Base-by-base conservation (phyloP, 2,329 filamentous ascomycete species). In the Tolypocladium nubicola region DNA sequence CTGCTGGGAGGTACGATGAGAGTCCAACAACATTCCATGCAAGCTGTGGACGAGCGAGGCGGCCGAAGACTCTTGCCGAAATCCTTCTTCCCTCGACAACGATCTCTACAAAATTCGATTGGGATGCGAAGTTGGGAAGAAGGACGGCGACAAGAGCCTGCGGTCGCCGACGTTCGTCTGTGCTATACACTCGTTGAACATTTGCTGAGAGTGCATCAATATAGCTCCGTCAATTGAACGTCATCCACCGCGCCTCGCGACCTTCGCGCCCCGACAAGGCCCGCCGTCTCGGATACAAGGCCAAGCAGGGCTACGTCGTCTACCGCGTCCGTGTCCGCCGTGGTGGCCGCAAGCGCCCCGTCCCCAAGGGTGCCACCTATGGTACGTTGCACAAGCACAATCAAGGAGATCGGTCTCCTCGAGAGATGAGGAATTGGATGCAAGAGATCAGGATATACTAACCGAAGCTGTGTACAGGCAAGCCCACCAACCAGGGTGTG, bases 221-320 rank as follows among this genome's bases (percentile, higher is more conserved):
- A 93, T 94, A 97, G 93, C 90, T 96, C 79, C 92, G 93, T 84
- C 93, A 97, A 85, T 84, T 97, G 82, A 96, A 97, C 83, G 92
- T 97, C 79, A 94, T 97, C 83, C 94, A 99, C 87, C 93, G 94
- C 78, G 94, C 94, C 75, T 95, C 91, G 73, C 92, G 93, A 73
- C 94, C 94, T 70, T 96, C 92, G 73, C 94, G 94, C 78, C 94
- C 94, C 75, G 95, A 99, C 84, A 99, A 99, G 90, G 94, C 95
- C 76, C 94, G 94, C 81, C 94, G 95, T 79, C 90, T 99, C 71
- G 94, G 94, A 73, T 99, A 99, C 90, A 99, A 99, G 90, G 94
- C 95, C 84, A 99, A 99, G 90, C 94, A 99, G 84, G 94, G 94
- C 79, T 99, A 97, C 85, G 94, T 99, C 76, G 91, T 99, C 88